Conservation (phyloP, 2,329 filamentous ascomycete genomes). For the Botryosphaeria agaves region DNA sequence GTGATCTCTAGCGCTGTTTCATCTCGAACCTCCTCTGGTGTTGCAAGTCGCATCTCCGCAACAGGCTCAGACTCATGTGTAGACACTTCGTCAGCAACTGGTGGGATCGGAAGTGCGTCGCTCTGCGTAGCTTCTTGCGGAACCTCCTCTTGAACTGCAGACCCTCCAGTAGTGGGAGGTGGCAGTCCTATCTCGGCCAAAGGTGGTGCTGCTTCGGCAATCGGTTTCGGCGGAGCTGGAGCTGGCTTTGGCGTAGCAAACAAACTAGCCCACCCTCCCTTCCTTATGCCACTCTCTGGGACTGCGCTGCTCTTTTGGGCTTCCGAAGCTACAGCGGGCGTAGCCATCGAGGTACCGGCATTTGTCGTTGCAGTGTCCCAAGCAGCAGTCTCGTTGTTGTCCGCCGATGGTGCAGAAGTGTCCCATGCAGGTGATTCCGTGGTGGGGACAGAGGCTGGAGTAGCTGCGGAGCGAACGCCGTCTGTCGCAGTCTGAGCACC, state of each 20-base stretch:
- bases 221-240: conserved; percentile 24
- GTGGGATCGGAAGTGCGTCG: conserved; percentile 13
- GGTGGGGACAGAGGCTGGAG: conserved; percentile 46
- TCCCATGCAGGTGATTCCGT: conserved; percentile 51
- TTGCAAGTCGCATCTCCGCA: conserved; percentile 12
- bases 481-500: conserved; percentile 42
- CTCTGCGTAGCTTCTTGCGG: conserved; percentile 14
- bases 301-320: conserved; percentile 15
- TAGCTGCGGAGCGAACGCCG: conserved; percentile 39
- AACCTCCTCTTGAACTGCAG: neutral
- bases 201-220: conserved; percentile 8
- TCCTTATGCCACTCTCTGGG: conserved; percentile 23
- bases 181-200: conserved; percentile 1
- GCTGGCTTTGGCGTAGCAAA: conserved; percentile 30
- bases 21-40: conserved; percentile 22
- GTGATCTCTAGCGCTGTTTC: conserved; percentile 40
- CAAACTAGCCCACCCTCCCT: conserved; percentile 38
- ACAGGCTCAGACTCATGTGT: conserved; percentile 6
- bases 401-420: conserved; percentile 21
- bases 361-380: conserved; percentile 27
- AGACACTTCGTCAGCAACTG: conserved; percentile 18
- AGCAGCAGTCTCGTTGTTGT: conserved; percentile 15
- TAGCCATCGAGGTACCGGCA: conserved; percentile 10
- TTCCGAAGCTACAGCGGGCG: conserved; percentile 14
- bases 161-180: neutral